A percentile compares a stretch with the other conserved stretches of the same genome.
Evolutionary conservation across 306 rosid genomes (phyloP).

Genomic region (Prunus mume): DNA sequence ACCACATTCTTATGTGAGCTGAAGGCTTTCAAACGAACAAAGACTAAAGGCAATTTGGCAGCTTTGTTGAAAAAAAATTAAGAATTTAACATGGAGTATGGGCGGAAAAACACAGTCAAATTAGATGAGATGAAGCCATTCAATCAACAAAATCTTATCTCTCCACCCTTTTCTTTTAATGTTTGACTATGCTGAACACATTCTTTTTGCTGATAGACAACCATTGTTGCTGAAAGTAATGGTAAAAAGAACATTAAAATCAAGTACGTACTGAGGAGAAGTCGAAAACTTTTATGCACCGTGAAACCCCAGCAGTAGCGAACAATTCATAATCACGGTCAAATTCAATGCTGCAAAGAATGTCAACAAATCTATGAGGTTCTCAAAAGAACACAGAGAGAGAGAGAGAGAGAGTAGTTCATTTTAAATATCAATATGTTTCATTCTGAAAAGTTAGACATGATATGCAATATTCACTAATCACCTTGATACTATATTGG

Average conservation of each 20-base stretch:
- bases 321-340: constrained; percentile 88
- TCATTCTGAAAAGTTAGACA: background rate
- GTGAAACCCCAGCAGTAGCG: constrained; percentile 98
- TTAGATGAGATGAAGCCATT: background rate
- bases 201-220: background rate
- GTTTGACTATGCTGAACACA: background rate
- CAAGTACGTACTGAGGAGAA: constrained; percentile 64
- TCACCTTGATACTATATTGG: constrained; percentile 97
- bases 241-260: constrained; percentile 14
- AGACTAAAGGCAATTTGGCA: background rate
- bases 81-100: background rate
- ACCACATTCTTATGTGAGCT: background rate
- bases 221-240: background rate
- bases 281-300: constrained; percentile 93
- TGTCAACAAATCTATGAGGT: constrained; percentile 27
- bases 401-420: background rate
- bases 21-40: background rate
- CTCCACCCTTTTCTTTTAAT: background rate
- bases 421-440: background rate
- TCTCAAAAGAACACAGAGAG: background rate
- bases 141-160: background rate
- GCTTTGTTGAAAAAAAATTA: background rate
- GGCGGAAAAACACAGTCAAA: background rate
- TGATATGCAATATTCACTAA: constrained; percentile 12
- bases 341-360: constrained; percentile 88